Evolutionary conservation across 2,329 filamentous ascomycete genomes (phyloP), one percentile per base, ranked within the genome.

Genomic region (Phoma sp.): DNA sequence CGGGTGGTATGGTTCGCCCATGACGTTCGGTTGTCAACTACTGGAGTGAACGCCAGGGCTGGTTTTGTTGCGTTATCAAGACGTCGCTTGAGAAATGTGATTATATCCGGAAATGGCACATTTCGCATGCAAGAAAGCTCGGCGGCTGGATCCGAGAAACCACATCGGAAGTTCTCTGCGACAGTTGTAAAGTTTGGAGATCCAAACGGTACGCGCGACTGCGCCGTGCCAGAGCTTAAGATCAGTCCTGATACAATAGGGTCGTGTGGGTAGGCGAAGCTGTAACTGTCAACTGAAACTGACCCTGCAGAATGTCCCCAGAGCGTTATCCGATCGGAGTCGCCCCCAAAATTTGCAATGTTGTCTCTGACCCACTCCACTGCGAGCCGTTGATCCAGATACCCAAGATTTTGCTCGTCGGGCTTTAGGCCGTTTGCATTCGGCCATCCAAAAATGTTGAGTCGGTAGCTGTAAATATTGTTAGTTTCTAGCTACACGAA

Each of bases 251-350:
- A 47, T 2, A 67, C 75, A 20, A 84, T 84, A 12, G 81, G 79
- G 33, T 83, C 78, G 0, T 78, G 47, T 2, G 60, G 57, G 38
- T 78, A 82, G 1, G 81, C 77, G 43, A 81, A 83, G 3, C 77
- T 73, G 72, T 78, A 81, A 61, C 78, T 77, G 56, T 83, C 80
- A 0, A 77, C 77, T 1, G 75, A 66, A 1, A 76, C 67, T 11
- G 71, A 68, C 1, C 75, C 75, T 12, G 74, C 70, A 1, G 69
- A 71, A 29, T 77, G 73, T 3, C 76, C 76, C 68, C 72, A 77
- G 4, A 77, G 62, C 4, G 64, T 75, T 30, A 79, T 77, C 7
- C 66, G 53, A 20, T 53, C 38, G 14, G 73, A 64, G 51, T 79
- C 75, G 11, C 67, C 67, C 2, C 66, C 67, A 23, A 71, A 69